Evolutionary conservation across 2,329 filamentous ascomycete genomes (phyloP), one percentile per base, ranked within the genome.

Genomic region (Paracoccidioides brasiliensis): DNA sequence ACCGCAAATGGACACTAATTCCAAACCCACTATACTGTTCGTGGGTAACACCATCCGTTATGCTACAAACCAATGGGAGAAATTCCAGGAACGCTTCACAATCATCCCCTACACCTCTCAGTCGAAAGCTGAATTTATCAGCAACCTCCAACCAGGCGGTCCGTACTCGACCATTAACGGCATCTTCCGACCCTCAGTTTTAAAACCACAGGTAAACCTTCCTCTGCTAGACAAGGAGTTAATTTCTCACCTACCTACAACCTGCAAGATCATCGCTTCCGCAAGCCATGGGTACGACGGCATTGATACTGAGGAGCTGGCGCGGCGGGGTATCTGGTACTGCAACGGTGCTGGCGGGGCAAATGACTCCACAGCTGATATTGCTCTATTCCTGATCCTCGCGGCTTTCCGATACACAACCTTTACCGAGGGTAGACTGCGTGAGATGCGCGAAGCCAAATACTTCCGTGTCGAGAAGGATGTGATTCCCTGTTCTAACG

Each of bases 271-370:
- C 15, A 58, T 61, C 22, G 38, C 58, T 3, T 61, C 58, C 8
- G 55, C 51, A n/a, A 59, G 57, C 44, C 58, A 59, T 37, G 59
- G 59, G 28, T 59, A 61, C 43, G 59, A 61, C 30, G 40, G 56
- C 9, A 50, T 58, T 30, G 59, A 61, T 53, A 59, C 55, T 5
- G 56, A 58, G 7, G 59, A 58, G n/a, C 56, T 59, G 5, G 59
- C 45, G 30, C 52, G 51, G 33, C 49, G 42, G 9, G 55, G 55
- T 10, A 57, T 61, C 37, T 59, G 59, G 58, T 59, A 59, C 51
- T 61, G 58, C 28, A 59, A 61, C 44, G 56, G 58, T 10, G 56
- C 59, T 2, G 58, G 58, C 30, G 57, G 28, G 1, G 58, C 56
- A 9, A 58, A 57, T 37, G 59, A 61, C 40, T 59, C 58, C 4